Evolutionary conservation across 1,284 basidiomycete species (phyloP), one percentile per base, ranked within the genome.

Genomic region (Papiliotrema nemorosa): DNA sequence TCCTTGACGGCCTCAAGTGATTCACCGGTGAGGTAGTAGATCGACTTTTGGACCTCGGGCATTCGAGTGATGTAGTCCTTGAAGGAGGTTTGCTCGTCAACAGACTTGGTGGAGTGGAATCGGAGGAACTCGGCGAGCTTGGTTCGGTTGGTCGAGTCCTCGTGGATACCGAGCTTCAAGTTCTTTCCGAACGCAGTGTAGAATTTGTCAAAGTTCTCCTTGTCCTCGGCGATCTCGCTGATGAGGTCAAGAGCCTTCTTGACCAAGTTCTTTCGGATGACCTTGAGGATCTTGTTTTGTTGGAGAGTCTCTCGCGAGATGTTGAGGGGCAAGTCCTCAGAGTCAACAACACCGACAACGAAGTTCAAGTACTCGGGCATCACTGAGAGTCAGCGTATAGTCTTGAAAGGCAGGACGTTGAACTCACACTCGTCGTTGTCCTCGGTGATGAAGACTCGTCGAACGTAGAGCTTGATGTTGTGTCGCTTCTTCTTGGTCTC

Each of bases 401-500:
- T 44, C 7, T 24, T 34, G 22, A 26, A 10, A 39, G 24, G 18
- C 3, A 14, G 16, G 16, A 41, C 18, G 26, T 6, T 22, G n/a
- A 5, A 60, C 58, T 60, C 33, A 60, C 58, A 81, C 72, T 99
- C 96, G 80, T 98, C 96, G 76, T 93, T 97, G 80, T 99, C 94
- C 79, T 99, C 94, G 89, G 96, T 97, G 83, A 99, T 98, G 82
- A 99, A 98, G 69, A 98, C 94, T 55, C 96, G 91, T 80, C 96
- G 92, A 67, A 99, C 96, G 77, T 98, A 98, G 76, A 99, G 91
- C 82, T 98, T 98, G 84, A 99, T 97, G 88, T 97, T 98, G 85
- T 97, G 97, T 73, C 94, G 90, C 86, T 98, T 98, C 89, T 98
- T 98, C 88, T 99, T 98, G 64, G 88, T 90, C 82, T 98, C 96